phyloP scores from a whole-genome alignment of 2,329 filamentous ascomycete genomes.

The Pseudogymnoascus pannorum region DNA sequence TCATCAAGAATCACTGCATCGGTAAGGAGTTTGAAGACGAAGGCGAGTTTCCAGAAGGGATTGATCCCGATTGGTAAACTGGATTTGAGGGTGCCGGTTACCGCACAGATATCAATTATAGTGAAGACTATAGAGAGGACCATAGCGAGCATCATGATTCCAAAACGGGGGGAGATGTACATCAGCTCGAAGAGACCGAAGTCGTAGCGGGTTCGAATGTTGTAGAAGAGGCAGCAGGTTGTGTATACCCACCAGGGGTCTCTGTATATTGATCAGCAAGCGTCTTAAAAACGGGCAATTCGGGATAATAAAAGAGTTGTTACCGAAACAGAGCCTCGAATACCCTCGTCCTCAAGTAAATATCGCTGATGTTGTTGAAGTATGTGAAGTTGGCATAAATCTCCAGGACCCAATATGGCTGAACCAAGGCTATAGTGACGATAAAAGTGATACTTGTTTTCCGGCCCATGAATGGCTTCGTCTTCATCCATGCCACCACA shows the following conservation, averaged over 20 bases:
- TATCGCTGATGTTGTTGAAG: background rate
- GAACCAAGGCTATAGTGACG: background rate
- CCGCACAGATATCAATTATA: conserved; percentile 53
- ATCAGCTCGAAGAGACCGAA: conserved; percentile 51
- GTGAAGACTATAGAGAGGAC: conserved; percentile 53
- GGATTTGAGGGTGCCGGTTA: conserved; percentile 40
- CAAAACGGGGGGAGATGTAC: conserved; percentile 53
- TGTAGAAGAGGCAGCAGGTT: conserved; percentile 50
- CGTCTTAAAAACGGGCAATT: too few species aligned
- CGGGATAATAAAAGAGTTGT: too few species aligned
- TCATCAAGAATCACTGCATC: conserved; percentile 61
- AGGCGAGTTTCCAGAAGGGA: conserved; percentile 56
- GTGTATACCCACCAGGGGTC: conserved; percentile 66
- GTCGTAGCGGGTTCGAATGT: conserved; percentile 55
- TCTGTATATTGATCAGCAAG: conserved; percentile 33
- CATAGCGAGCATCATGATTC: conserved; percentile 55
- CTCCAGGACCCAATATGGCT: background rate
- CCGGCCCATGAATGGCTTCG: too few species aligned
- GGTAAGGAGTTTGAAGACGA: conserved; percentile 61
- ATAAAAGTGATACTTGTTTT: background rate
- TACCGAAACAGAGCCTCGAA: background rate
- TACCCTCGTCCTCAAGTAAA: background rate
- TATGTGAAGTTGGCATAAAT: background rate
- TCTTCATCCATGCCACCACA: too few species aligned
- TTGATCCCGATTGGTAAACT: conserved; percentile 43